Percentiles rank a stretch among this genome's conserved stretches.
phyloP scores from a whole-genome alignment of 2,329 filamentous ascomycete genomes.

The Colletotrichum paranaense region DNA sequence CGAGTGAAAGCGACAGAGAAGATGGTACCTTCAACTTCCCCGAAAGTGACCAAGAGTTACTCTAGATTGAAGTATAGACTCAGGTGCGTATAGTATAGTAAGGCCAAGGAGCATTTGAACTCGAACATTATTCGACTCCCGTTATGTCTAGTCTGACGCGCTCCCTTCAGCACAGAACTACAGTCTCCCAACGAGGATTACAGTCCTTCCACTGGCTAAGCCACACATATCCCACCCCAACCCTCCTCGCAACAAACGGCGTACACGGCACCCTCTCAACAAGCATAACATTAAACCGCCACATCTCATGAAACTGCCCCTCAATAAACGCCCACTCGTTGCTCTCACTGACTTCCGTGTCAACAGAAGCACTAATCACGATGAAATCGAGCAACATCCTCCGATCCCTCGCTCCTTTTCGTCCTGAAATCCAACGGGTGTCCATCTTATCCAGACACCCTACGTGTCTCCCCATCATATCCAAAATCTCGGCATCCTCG shows the following conservation, averaged over 20 bases:
- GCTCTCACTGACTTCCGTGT: not conserved
- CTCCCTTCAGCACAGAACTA: not conserved
- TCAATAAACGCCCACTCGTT: conserved; percentile 13
- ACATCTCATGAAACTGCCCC: conserved; percentile 16
- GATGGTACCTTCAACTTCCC: too few relatives aligned
- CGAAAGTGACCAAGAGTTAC: too few relatives aligned
- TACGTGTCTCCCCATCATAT: conserved; percentile 13
- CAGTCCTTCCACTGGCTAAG: conserved; percentile 16
- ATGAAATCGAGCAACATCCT: conserved; percentile 10
- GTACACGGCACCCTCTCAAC: conserved; percentile 13
- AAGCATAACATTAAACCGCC: conserved; percentile 21
- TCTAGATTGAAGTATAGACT: too few relatives aligned
- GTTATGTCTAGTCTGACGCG: too few relatives aligned
- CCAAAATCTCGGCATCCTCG: conserved; percentile 11
- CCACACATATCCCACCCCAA: not conserved
- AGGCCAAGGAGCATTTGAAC: too few relatives aligned
- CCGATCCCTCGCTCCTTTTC: conserved; percentile 1
- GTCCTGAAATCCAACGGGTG: not conserved
- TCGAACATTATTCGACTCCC: too few relatives aligned
- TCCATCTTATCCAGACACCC: conserved; percentile 14
- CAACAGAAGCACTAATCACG: not conserved
- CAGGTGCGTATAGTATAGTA: too few relatives aligned
- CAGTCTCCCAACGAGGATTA: conserved; percentile 11
- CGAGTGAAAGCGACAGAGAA: too few relatives aligned
- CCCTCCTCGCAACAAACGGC: conserved; percentile 6